A percentile compares a stretch with the other conserved stretches of the same genome.
phyloP scores from a whole-genome alignment of 148 eudicot species.

The Rhododendron simsii region DNA sequence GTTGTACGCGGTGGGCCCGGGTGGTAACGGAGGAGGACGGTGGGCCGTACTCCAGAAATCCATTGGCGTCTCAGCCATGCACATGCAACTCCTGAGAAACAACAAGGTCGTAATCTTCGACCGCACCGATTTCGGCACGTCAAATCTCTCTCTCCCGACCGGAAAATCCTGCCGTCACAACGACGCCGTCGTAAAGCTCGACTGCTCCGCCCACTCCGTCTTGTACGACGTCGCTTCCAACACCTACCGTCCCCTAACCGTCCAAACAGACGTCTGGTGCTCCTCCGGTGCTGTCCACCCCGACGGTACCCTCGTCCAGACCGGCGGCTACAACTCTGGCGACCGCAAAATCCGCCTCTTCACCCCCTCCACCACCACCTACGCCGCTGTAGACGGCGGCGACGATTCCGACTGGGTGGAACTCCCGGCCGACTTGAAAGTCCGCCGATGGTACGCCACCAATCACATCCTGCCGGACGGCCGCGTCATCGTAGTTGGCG shows the following conservation, averaged over 20 bases:
- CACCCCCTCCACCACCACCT: constrained; percentile 35
- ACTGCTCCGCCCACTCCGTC: constrained; percentile 77
- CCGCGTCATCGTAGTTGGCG: constrained; percentile 64
- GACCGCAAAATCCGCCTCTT: constrained; percentile 57
- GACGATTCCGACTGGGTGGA: constrained; percentile 61
- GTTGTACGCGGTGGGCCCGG: not conserved
- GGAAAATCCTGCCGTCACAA: constrained; percentile 25
- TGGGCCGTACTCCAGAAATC: constrained; percentile 46
- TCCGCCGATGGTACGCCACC: constrained; percentile 77
- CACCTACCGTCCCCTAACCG: constrained; percentile 53
- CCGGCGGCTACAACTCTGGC: constrained; percentile 73
- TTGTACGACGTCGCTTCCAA: constrained; percentile 59
- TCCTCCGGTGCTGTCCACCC: constrained; percentile 72
- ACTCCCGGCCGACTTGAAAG: constrained; percentile 25
- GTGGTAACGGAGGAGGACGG: constrained; percentile 26
- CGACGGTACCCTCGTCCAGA: constrained; percentile 60
- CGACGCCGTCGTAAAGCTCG: constrained; percentile 23
- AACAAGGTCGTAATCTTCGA: constrained; percentile 69
- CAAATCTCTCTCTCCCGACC: constrained; percentile 53
- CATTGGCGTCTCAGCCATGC: constrained; percentile 89
- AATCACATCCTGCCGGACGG: constrained; percentile 75
- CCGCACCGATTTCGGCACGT: constrained; percentile 76
- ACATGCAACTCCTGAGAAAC: constrained; percentile 77
- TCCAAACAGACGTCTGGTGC: constrained; percentile 67
- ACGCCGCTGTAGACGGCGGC: not conserved